These are phyloP conservation scores for Hydrangea macrophylla DNA, from an alignment of 148 eudicot species.

Conservation along the genomic window DNA sequence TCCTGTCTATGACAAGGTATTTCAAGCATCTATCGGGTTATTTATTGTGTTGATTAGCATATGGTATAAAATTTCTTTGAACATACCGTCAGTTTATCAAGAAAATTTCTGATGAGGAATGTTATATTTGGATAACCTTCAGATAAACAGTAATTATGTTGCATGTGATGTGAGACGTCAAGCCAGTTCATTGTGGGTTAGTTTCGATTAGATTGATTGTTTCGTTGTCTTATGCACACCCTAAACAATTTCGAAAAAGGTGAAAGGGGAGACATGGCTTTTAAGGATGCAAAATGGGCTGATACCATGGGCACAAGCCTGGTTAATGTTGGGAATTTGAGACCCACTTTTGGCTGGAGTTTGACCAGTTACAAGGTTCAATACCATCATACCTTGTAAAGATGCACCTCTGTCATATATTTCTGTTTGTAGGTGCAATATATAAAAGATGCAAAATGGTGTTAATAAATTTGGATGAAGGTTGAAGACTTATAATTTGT, in stretches of 20 bases:
- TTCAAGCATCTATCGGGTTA: background rate
- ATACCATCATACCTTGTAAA: background rate
- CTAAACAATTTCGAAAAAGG: background rate
- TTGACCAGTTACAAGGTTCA: background rate
- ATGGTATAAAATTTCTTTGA: background rate
- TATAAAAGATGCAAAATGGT: no score
- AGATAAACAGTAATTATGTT: background rate
- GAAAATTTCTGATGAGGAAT: background rate
- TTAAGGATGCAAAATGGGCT: background rate
- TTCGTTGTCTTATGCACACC: background rate
- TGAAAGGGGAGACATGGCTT: background rate
- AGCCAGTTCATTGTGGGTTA: constrained; percentile 1
- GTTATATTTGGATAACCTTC: background rate
- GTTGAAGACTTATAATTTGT: background rate
- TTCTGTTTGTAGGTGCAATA: no score
- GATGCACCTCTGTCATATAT: background rate
- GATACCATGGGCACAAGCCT: background rate
- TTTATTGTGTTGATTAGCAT: background rate
- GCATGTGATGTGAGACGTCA: background rate
- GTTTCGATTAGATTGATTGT: constrained; percentile 1
- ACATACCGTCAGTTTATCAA: background rate
- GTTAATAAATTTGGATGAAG: background rate
- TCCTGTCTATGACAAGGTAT: constrained; percentile 98
- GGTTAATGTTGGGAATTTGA: background rate
- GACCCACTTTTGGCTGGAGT: background rate